phyloP scores from a whole-genome alignment of 2,329 filamentous ascomycete species.

The Periconia macrospinosa region DNA sequence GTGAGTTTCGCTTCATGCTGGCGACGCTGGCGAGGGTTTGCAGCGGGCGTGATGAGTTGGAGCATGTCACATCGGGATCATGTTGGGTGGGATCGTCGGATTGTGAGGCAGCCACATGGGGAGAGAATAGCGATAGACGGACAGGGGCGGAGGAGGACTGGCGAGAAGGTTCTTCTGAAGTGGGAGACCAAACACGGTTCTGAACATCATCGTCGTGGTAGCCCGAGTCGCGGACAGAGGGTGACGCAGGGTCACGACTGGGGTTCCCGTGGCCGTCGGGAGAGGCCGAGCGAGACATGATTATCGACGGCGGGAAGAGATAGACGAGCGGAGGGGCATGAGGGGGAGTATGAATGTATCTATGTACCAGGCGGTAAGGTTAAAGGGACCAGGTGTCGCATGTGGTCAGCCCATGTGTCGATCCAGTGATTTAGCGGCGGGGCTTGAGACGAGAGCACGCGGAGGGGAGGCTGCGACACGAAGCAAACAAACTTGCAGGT shows the following conservation, averaged over 20 bases:
- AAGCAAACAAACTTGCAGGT: neutral
- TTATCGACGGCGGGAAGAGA: neutral
- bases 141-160: slow-evolving; percentile 11
- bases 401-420: neutral
- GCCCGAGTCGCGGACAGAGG: neutral
- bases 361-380: too few species aligned
- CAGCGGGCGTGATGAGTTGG: slow-evolving; percentile 33
- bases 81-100: slow-evolving; percentile 16
- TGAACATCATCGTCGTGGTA: neutral
- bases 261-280: slow-evolving; percentile 8
- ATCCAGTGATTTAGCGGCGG: neutral
- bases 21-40: slow-evolving; percentile 25
- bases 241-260: slow-evolving; percentile 6
- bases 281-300: neutral
- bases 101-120: slow-evolving; percentile 13
- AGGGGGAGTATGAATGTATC: neutral
- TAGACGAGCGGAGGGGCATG: neutral
- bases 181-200: neutral
- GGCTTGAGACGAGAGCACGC: neutral
- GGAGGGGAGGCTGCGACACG: neutral
- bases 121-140: slow-evolving; percentile 33
- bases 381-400: neutral
- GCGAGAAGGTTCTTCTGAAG: neutral
- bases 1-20: slow-evolving; percentile 30
- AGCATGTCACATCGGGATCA: slow-evolving; percentile 7